phyloP scores from a whole-genome alignment of 305 asterid species.

The Striga hermonthica region DNA sequence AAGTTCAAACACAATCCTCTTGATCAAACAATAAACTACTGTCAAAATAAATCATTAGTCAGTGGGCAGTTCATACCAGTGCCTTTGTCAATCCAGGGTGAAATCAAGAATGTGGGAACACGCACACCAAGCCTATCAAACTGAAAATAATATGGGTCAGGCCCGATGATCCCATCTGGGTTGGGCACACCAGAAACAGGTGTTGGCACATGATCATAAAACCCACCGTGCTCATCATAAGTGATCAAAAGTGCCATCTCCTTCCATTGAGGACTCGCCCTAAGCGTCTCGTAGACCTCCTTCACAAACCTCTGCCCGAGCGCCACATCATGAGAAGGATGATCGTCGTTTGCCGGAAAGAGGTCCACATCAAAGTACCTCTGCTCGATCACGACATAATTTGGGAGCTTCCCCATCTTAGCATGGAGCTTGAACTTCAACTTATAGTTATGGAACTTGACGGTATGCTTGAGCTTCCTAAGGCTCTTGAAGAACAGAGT shows the following conservation, averaged over 20 bases:
- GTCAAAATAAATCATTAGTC: slow-evolving; percentile 13
- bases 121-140: slow-evolving; percentile 94
- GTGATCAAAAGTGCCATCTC: slow-evolving; percentile 92
- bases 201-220: slow-evolving; percentile 91
- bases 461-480: slow-evolving; percentile 64
- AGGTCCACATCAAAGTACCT: slow-evolving; percentile 64
- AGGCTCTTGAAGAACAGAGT: slow-evolving; percentile 77
- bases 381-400: slow-evolving; percentile 87
- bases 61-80: slow-evolving; percentile 56
- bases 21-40: slow-evolving; percentile 21
- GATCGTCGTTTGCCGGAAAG: slow-evolving; percentile 91
- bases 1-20: neutral
- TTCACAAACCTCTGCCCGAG: slow-evolving; percentile 88
- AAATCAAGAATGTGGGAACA: slow-evolving; percentile 80
- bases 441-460: slow-evolving; percentile 61
- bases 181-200: slow-evolving; percentile 92
- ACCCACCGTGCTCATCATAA: slow-evolving; percentile 96
- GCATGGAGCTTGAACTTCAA: slow-evolving; percentile 79
- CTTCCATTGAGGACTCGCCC: slow-evolving; percentile 94
- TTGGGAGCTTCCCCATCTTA: slow-evolving; percentile 69
- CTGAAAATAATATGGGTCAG: slow-evolving; percentile 74
- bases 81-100: slow-evolving; percentile 91
- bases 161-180: slow-evolving; percentile 98
- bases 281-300: slow-evolving; percentile 88
- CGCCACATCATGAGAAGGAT: slow-evolving; percentile 92